A percentile compares a stretch with the other conserved stretches of the same genome.
Evolutionary conservation across 1,284 basidiomycete species (phyloP).

Genomic region (Amylostereum areolatum): DNA sequence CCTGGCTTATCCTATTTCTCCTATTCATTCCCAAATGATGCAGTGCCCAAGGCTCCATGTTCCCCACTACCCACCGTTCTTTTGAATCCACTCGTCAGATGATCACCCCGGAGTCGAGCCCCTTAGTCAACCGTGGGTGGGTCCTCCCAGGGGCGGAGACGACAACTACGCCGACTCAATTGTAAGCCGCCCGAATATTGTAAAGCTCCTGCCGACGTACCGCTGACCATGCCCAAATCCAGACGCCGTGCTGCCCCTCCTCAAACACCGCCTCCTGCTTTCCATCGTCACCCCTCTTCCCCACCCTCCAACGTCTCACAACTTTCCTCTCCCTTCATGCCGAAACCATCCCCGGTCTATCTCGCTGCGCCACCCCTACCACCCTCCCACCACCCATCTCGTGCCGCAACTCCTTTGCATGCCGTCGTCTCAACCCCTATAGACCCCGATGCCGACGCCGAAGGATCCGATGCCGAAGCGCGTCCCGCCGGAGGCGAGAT

Average conservation of each 20-base stretch:
- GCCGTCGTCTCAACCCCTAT: no score
- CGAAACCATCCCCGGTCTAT: background rate
- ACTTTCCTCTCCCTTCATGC: no score
- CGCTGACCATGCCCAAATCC: no score
- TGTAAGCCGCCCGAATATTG: constrained; percentile 1
- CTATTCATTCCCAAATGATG: background rate
- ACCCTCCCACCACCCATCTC: background rate
- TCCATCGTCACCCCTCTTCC: no score
- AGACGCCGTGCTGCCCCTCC: no score
- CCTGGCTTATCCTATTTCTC: background rate
- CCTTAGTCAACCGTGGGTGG: constrained; percentile 5
- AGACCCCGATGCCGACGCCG: constrained; percentile 11
- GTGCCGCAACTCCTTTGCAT: background rate
- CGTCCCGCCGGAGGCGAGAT: constrained; percentile 46
- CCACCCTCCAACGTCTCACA: no score
- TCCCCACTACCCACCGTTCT: constrained; percentile 1
- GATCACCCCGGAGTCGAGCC: constrained; percentile 47
- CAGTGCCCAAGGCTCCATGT: constrained; percentile 1
- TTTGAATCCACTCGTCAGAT: constrained; percentile 20
- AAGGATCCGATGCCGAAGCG: background rate
- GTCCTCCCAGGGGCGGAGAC: constrained; percentile 5
- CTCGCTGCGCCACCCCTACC: background rate
- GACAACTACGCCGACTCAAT: constrained; percentile 11
- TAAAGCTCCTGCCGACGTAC: constrained; percentile 1
- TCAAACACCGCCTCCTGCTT: no score